Evolutionary conservation across 352 stramenopile genomes (phyloP).

Genomic region (Globisporangium apiculatum): DNA sequence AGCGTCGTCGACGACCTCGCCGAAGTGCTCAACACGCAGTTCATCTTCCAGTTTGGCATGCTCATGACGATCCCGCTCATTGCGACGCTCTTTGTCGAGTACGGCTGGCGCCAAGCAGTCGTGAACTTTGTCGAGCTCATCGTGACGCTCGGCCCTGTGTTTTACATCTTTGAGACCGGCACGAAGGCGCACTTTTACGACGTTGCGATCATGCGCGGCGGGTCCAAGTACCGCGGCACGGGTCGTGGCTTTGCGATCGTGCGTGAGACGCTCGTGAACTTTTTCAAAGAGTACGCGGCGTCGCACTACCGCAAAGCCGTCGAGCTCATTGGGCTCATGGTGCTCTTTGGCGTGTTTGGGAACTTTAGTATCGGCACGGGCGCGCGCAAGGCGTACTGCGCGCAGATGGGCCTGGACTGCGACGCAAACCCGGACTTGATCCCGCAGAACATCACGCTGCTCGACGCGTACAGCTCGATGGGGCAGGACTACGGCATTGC

Average conservation of each 20-base stretch:
- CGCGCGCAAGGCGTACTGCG: constrained; percentile 51
- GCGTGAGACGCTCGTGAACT: constrained; percentile 78
- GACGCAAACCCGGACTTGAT: constrained; percentile 39
- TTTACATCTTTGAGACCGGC: constrained; percentile 86
- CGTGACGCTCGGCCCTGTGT: constrained; percentile 75
- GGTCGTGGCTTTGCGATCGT: constrained; percentile 82
- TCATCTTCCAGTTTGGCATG: constrained; percentile 88
- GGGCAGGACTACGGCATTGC: constrained; percentile 82
- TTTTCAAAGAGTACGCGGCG: constrained; percentile 82
- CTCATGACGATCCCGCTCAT: constrained; percentile 84
- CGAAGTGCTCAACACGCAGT: constrained; percentile 78
- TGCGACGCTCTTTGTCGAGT: constrained; percentile 76
- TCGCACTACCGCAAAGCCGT: constrained; percentile 80
- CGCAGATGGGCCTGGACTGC: constrained; percentile 39
- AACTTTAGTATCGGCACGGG: constrained; percentile 72
- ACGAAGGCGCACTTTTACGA: constrained; percentile 86
- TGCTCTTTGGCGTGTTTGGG: constrained; percentile 72
- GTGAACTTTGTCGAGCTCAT: constrained; percentile 78
- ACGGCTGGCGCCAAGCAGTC: constrained; percentile 74
- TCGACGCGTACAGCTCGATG: constrained; percentile 77
- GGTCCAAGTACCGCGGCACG: constrained; percentile 81
- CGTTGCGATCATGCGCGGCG: constrained; percentile 78
- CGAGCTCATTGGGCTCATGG: constrained; percentile 74
- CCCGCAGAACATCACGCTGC: constrained; percentile 60
- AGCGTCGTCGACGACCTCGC: constrained; percentile 63